phyloP scores from a whole-genome alignment of 2,329 filamentous ascomycete species.

The Fusarium subtropicale region DNA sequence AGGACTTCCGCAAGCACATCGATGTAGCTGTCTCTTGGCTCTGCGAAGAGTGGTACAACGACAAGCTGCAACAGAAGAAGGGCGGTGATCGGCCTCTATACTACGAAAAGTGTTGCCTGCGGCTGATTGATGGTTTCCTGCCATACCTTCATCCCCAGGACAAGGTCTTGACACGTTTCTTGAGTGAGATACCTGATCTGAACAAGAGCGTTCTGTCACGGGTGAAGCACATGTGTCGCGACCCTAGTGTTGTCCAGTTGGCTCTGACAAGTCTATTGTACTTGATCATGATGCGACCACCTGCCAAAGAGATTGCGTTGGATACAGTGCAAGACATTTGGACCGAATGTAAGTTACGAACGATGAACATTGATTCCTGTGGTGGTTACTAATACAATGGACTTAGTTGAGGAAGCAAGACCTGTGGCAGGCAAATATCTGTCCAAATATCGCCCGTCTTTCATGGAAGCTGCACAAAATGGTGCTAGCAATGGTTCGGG shows the following conservation, averaged over 20 bases:
- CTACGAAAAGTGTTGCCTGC: constrained; percentile 83
- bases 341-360: constrained; percentile 67
- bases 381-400: constrained; percentile 30
- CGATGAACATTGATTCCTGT: neutral
- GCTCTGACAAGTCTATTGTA: constrained; percentile 74
- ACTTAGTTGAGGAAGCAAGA: constrained; percentile 69
- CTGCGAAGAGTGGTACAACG: constrained; percentile 98
- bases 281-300: constrained; percentile 75
- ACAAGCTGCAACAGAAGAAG: constrained; percentile 65
- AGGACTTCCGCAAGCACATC: constrained; percentile 90
- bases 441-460: constrained; percentile 69
- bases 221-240: constrained; percentile 74
- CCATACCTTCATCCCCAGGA: constrained; percentile 93
- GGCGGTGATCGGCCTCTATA: constrained; percentile 66
- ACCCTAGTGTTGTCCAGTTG: constrained; percentile 72
- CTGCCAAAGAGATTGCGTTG: constrained; percentile 70
- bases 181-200: constrained; percentile 90
- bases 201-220: constrained; percentile 77
- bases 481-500: constrained; percentile 38
- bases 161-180: constrained; percentile 87
- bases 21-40: constrained; percentile 94
- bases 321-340: constrained; percentile 75
- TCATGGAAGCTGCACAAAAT: constrained; percentile 53
- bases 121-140: constrained; percentile 87
- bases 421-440: constrained; percentile 72